phyloP scores from a whole-genome alignment of 306 rosid species.

The Quercus cerris region DNA sequence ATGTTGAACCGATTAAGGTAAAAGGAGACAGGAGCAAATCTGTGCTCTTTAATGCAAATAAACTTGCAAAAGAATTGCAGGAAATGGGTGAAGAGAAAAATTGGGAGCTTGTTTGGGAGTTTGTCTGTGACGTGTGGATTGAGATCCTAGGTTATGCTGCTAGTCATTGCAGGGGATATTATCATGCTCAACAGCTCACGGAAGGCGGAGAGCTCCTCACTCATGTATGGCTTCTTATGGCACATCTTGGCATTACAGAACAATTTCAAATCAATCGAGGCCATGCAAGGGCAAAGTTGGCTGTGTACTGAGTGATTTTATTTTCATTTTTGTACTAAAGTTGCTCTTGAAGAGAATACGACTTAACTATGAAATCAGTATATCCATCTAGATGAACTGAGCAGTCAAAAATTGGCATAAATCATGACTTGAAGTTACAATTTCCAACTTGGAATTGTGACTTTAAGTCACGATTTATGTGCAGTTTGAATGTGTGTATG shows the following conservation, averaged over 20 bases:
- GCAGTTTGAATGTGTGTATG: too few relatives aligned
- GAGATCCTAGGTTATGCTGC: constrained; percentile 14
- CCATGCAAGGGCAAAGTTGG: not conserved
- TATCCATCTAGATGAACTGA: too few relatives aligned
- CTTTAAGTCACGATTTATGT: too few relatives aligned
- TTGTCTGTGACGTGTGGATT: not conserved
- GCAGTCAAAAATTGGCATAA: too few relatives aligned
- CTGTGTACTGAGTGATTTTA: not conserved
- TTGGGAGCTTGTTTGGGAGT: not conserved
- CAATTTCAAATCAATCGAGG: constrained; percentile 13
- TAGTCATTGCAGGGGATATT: not conserved
- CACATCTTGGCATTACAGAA: constrained; percentile 7
- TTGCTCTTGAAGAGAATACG: too few relatives aligned
- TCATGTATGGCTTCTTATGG: not conserved
- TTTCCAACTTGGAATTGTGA: too few relatives aligned
- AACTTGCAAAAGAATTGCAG: not conserved
- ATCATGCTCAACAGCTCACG: constrained; percentile 18
- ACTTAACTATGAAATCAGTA: too few relatives aligned
- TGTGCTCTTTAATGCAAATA: not conserved
- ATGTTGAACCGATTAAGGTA: not conserved
- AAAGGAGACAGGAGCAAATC: not conserved
- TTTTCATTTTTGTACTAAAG: too few relatives aligned
- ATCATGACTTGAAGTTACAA: too few relatives aligned
- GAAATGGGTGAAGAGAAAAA: not conserved
- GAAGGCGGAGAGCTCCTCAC: constrained; percentile 16